A percentile compares a stretch with the other conserved stretches of the same genome.
These are phyloP conservation scores for Penicillium capsulatum DNA, from an alignment of 2,329 filamentous ascomycete species.

Conservation along the genomic window DNA sequence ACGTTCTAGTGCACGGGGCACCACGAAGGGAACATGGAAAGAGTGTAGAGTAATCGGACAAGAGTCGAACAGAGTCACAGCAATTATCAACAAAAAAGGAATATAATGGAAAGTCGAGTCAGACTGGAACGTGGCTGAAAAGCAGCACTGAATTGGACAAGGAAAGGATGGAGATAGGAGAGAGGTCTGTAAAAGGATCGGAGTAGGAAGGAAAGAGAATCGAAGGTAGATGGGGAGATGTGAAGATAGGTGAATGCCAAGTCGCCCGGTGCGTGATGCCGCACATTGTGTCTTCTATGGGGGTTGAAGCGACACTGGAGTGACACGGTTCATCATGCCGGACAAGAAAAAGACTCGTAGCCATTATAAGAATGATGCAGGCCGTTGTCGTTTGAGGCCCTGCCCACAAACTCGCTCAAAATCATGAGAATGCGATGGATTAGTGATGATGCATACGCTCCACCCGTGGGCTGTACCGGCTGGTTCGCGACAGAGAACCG, in stretches of 20 bases:
- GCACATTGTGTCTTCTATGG: too few relatives aligned
- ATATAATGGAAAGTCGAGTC: constrained; percentile 9
- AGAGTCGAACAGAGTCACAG: constrained; percentile 10
- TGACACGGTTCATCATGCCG: too few relatives aligned
- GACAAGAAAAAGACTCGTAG: constrained; percentile 20
- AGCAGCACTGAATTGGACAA: constrained; percentile 9
- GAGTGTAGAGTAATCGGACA: constrained; percentile 12
- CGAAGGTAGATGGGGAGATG: constrained; percentile 3
- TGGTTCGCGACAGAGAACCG: constrained; percentile 39
- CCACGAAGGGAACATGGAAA: constrained; percentile 10
- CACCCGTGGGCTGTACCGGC: constrained; percentile 38
- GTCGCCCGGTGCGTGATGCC: too few relatives aligned
- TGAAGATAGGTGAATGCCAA: too few relatives aligned
- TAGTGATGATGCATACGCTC: constrained; percentile 39
- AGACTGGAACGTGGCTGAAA: constrained; percentile 12
- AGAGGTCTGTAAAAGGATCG: not conserved
- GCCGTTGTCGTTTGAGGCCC: constrained; percentile 23
- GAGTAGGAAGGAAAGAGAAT: not conserved
- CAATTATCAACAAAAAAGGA: constrained; percentile 19
- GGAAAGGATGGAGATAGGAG: constrained; percentile 13
- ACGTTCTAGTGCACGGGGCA: constrained; percentile 14
- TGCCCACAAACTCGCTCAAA: constrained; percentile 24
- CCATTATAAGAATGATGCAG: constrained; percentile 20
- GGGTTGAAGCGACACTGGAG: constrained; percentile 1
- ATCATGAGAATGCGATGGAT: constrained; percentile 12